Conservation (phyloP, 2,329 filamentous ascomycete genomes). For the Penicillium brevicompactum region DNA sequence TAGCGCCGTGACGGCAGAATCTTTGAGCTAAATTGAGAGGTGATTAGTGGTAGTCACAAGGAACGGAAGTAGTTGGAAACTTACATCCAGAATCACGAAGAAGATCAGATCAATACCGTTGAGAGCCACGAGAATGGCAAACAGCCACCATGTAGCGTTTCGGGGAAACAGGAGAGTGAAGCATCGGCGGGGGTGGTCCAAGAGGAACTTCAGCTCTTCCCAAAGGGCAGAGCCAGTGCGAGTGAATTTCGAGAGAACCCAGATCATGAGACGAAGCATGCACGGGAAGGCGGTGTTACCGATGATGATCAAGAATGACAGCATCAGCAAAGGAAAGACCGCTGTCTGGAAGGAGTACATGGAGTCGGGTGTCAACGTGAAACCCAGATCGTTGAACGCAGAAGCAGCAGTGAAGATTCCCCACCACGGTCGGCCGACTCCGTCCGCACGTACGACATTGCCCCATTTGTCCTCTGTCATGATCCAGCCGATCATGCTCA, state of each 20-base stretch:
- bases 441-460: slow-evolving; percentile 61
- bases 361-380: slow-evolving; percentile 87
- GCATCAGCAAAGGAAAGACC: slow-evolving; percentile 72
- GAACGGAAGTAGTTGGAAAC: slow-evolving; percentile 34
- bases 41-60: slow-evolving; percentile 15
- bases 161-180: slow-evolving; percentile 93
- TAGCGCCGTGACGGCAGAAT: slow-evolving; percentile 66
- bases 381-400: slow-evolving; percentile 93
- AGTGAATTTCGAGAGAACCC: slow-evolving; percentile 70
- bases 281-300: slow-evolving; percentile 95
- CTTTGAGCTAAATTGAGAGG: slow-evolving; percentile 61
- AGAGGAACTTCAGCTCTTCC: slow-evolving; percentile 86
- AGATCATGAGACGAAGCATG: slow-evolving; percentile 92
- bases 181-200: slow-evolving; percentile 93
- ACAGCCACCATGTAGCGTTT: slow-evolving; percentile 92
- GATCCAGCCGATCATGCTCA: slow-evolving; percentile 82
- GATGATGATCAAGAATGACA: slow-evolving; percentile 86
- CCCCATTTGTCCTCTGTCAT: slow-evolving; percentile 64
- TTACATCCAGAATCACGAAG: slow-evolving; percentile 87
- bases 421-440: slow-evolving; percentile 78
- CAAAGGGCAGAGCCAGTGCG: slow-evolving; percentile 70
- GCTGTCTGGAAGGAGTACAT: slow-evolving; percentile 87
- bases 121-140: slow-evolving; percentile 77
- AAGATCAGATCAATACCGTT: slow-evolving; percentile 86
- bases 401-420: slow-evolving; percentile 85